Evolutionary conservation across 1,139 yeast genomes (phyloP).

Genomic region (Zygosaccharomyces pseudobailii): DNA sequence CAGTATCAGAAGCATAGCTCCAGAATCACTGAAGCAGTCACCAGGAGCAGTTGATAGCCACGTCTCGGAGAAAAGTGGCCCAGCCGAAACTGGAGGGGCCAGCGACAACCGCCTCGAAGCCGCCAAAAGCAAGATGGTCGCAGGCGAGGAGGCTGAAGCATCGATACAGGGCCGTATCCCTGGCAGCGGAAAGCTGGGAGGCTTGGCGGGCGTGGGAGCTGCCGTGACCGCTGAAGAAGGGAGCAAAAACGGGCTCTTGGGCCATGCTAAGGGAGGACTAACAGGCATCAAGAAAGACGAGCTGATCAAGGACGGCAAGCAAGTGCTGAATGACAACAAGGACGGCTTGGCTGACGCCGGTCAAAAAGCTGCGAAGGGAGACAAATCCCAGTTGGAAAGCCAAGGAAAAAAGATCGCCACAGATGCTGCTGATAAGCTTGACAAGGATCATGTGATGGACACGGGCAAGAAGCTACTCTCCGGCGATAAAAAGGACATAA

Average conservation of each 20-base stretch:
- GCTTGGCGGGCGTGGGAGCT: too few relatives aligned
- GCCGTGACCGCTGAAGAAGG: background rate
- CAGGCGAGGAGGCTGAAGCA: background rate
- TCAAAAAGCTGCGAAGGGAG: background rate
- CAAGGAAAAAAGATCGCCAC: background rate
- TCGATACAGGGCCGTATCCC: too few relatives aligned
- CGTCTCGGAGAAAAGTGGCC: too few relatives aligned
- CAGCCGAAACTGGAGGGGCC: too few relatives aligned
- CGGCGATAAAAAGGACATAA: background rate
- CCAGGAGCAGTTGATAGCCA: background rate
- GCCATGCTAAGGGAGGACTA: background rate
- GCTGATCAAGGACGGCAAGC: background rate
- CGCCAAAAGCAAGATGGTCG: background rate
- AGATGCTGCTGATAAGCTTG: background rate
- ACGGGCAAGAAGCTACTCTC: constrained; percentile 1
- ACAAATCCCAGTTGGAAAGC: background rate
- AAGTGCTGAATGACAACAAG: background rate
- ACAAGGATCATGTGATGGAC: background rate
- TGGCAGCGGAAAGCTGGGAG: too few relatives aligned
- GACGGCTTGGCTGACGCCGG: background rate
- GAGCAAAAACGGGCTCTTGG: background rate
- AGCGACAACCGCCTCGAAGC: background rate
- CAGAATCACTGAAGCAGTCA: background rate
- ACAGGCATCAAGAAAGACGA: background rate
- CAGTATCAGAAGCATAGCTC: background rate